A percentile compares a stretch with the other conserved stretches of the same genome.
Evolutionary conservation across 768 basidiomycete genomes (phyloP).

Genomic region (Phylloporus arenicola): DNA sequence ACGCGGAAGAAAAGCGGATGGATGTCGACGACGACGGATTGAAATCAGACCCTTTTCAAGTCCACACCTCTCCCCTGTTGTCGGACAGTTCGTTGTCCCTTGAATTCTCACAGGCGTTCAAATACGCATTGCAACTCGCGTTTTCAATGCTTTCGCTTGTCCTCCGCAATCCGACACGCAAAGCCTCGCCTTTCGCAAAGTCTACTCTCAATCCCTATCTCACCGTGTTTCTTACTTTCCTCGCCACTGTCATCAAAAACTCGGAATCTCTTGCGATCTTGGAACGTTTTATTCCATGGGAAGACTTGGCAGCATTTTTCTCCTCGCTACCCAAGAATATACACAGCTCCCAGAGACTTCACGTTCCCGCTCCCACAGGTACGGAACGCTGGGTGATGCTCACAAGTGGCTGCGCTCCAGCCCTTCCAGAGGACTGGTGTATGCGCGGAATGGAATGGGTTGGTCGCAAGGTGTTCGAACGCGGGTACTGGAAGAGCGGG

Average conservation of each 20-base stretch:
- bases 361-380: slow-evolving; percentile 25
- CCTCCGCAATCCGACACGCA: slow-evolving; percentile 58
- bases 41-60: slow-evolving; percentile 16
- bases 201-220: slow-evolving; percentile 80
- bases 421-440: slow-evolving; percentile 92
- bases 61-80: slow-evolving; percentile 26
- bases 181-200: slow-evolving; percentile 50
- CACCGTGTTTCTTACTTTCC: slow-evolving; percentile 80
- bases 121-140: slow-evolving; percentile 69
- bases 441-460: slow-evolving; percentile 97
- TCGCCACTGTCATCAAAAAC: slow-evolving; percentile 70
- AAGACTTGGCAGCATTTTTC: slow-evolving; percentile 62
- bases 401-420: slow-evolving; percentile 61
- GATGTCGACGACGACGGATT: slow-evolving; percentile 54
- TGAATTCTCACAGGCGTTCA: slow-evolving; percentile 63
- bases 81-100: slow-evolving; percentile 30
- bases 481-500: slow-evolving; percentile 88
- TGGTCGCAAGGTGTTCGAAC: slow-evolving; percentile 81
- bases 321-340: slow-evolving; percentile 51
- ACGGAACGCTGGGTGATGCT: slow-evolving; percentile 60
- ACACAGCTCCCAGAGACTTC: slow-evolving; percentile 43
- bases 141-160: slow-evolving; percentile 73
- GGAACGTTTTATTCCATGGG: slow-evolving; percentile 83
- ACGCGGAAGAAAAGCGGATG: slow-evolving; percentile 51
- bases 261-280: slow-evolving; percentile 54